Evolutionary conservation across 495 filamentous ascomycete species (phyloP).

Genomic region (Durotheca rogersii): DNA sequence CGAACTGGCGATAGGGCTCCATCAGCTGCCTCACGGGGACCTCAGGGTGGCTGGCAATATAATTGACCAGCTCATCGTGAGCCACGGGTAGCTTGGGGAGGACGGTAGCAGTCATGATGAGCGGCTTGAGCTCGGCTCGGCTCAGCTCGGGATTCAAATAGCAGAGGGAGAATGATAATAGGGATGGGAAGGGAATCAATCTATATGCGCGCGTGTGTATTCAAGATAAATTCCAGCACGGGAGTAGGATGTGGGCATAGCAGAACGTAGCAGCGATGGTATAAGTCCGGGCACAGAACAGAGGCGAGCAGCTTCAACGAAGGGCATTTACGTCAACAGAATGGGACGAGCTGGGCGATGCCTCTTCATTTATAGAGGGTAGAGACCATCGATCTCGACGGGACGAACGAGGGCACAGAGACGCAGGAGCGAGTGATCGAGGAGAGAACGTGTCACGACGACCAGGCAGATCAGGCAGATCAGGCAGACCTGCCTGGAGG

Average conservation of each 20-base stretch:
- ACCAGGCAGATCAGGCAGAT: conserved; percentile 1
- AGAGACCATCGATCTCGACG: background rate
- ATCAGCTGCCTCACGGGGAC: conserved; percentile 58
- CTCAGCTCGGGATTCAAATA: background rate
- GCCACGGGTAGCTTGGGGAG: conserved; percentile 49
- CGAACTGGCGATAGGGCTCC: conserved; percentile 67
- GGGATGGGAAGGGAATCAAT: background rate
- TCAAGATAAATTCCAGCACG: no score
- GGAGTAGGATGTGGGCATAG: no score
- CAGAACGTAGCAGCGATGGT: no score
- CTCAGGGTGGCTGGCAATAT: conserved; percentile 52
- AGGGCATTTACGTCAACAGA: background rate
- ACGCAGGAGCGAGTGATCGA: background rate
- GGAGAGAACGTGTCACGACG: background rate
- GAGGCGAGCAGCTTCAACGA: no score
- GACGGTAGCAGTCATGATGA: conserved; percentile 37
- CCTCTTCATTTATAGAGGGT: background rate
- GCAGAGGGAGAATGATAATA: background rate
- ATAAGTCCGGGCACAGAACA: no score
- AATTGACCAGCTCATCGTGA: conserved; percentile 44
- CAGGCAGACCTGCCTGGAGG: conserved; percentile 22
- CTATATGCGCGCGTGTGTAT: no score
- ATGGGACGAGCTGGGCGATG: background rate
- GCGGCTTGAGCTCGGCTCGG: conserved; percentile 1
- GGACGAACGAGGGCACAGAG: background rate